Conservation (phyloP, 768 basidiomycete species). For the Mycena filopes region DNA sequence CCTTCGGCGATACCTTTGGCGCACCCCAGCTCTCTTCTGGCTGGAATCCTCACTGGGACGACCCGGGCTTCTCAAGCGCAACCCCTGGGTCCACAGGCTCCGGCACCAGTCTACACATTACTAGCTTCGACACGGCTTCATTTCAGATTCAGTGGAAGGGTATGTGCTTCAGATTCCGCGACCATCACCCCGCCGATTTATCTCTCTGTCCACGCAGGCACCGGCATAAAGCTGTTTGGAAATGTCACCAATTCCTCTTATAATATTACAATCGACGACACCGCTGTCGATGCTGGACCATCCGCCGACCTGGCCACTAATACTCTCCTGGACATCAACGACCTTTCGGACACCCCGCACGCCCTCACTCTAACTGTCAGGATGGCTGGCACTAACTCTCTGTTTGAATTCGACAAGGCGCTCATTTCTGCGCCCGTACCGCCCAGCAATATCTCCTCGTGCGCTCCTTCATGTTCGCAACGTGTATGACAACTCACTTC, state of each 20-base stretch:
- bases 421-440: conserved; percentile 55
- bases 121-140: conserved; percentile 67
- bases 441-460: conserved; percentile 38
- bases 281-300: conserved; percentile 20
- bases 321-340: conserved; percentile 60
- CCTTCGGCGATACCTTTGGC: conserved; percentile 66
- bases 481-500: background rate
- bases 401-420: conserved; percentile 69
- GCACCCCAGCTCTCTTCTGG: conserved; percentile 61
- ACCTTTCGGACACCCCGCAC: conserved; percentile 62
- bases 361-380: conserved; percentile 63
- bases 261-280: conserved; percentile 63
- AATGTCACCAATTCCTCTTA: conserved; percentile 58
- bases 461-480: conserved; percentile 19
- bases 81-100: conserved; percentile 55
- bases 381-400: conserved; percentile 46
- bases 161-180: conserved; percentile 42
- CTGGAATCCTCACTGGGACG: conserved; percentile 74
- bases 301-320: conserved; percentile 42
- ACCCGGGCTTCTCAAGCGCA: conserved; percentile 57
- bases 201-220: conserved; percentile 54
- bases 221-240: conserved; percentile 70
- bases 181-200: conserved; percentile 1
- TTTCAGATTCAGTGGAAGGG: conserved; percentile 71
- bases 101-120: conserved; percentile 71